Conservation (phyloP, 495 filamentous ascomycete species). For the Copromyces sp. region DNA sequence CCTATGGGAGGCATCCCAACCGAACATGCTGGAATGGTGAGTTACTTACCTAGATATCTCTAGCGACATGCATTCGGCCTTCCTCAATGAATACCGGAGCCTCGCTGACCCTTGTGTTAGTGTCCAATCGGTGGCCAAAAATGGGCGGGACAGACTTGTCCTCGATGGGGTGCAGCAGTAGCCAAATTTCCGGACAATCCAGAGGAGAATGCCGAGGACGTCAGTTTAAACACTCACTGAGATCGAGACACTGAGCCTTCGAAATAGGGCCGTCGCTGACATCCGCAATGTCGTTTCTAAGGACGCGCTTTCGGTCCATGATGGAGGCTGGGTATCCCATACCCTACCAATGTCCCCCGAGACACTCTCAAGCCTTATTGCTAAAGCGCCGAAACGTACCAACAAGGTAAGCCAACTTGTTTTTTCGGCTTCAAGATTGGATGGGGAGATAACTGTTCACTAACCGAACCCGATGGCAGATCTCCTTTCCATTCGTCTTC, state of each 20-base stretch:
- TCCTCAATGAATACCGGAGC: neutral
- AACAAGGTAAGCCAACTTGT: neutral
- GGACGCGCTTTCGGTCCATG: neutral
- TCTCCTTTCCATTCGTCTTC: too few species aligned
- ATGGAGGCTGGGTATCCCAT: neutral
- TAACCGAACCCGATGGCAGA: neutral
- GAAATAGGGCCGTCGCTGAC: neutral
- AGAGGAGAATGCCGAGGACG: neutral
- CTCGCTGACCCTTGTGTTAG: neutral
- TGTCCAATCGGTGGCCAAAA: neutral
- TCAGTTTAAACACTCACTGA: neutral
- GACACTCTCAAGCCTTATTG: neutral
- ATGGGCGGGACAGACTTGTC: neutral
- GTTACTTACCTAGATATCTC: neutral
- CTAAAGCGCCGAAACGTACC: neutral
- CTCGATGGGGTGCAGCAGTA: neutral
- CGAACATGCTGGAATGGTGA: neutral
- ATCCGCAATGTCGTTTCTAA: neutral
- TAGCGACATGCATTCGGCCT: neutral
- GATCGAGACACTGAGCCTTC: neutral
- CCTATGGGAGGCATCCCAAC: neutral
- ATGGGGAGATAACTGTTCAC: neutral
- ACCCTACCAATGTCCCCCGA: neutral
- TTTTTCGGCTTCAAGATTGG: neutral
- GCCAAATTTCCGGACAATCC: neutral